phyloP scores from a whole-genome alignment of 768 basidiomycete species.

The Boletus sensibilis region DNA sequence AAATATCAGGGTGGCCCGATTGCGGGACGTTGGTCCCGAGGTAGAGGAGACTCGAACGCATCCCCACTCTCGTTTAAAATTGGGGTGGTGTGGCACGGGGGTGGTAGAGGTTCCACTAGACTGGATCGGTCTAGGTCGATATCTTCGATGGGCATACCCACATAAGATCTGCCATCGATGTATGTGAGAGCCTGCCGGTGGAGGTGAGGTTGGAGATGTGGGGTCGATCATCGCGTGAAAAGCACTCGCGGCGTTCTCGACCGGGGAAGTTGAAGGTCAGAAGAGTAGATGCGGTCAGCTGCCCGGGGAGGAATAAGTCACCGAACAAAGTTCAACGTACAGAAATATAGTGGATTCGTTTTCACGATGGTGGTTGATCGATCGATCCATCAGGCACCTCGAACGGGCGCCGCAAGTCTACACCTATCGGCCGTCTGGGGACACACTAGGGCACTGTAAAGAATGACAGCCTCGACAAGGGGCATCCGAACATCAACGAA shows the following conservation, averaged over 20 bases:
- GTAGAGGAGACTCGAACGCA: background rate
- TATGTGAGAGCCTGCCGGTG: background rate
- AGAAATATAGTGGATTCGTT: too few species aligned
- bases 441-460: too few species aligned
- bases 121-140: background rate
- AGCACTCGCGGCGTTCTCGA: background rate
- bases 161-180: background rate
- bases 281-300: too few species aligned
- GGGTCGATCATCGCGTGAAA: background rate
- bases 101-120: background rate
- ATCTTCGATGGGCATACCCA: background rate
- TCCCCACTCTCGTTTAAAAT: background rate
- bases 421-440: too few species aligned
- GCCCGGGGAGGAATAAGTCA: too few species aligned
- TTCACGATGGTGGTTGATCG: too few species aligned
- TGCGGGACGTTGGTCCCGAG: background rate
- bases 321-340: too few species aligned
- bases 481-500: too few species aligned
- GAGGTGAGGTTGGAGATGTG: background rate
- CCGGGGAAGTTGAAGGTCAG: too few species aligned
- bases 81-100: background rate
- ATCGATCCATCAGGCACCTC: too few species aligned
- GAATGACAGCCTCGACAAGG: too few species aligned
- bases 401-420: too few species aligned
- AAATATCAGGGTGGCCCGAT: background rate